Conservation (phyloP, 2,329 filamentous ascomycete species). For the Setomelanomma holmii region DNA sequence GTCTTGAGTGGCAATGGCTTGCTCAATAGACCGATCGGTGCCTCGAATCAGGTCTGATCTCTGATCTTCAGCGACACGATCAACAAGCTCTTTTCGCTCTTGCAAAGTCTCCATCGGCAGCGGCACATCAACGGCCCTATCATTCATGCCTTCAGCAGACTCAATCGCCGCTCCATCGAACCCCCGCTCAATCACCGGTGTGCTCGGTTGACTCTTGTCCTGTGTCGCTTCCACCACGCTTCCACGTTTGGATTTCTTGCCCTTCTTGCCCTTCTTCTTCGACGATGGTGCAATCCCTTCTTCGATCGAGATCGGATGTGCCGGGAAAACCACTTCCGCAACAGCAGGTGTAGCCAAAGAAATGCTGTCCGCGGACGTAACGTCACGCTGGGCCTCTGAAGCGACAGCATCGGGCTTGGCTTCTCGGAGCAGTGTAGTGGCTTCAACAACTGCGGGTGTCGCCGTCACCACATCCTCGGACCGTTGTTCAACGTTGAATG, state of each 20-base stretch:
- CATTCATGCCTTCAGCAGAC: background rate
- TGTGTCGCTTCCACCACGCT: conserved; percentile 19
- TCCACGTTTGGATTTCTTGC: conserved; percentile 33
- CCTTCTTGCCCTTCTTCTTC: conserved; percentile 40
- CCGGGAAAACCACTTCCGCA: background rate
- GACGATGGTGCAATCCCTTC: conserved; percentile 9
- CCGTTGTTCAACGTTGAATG: background rate
- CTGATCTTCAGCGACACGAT: background rate
- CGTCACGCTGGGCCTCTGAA: too few relatives aligned
- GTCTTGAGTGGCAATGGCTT: background rate
- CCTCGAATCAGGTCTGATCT: background rate
- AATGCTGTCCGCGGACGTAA: too few relatives aligned
- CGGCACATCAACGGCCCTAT: background rate
- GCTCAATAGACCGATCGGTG: too few relatives aligned
- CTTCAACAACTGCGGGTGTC: background rate
- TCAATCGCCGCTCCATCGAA: conserved; percentile 2
- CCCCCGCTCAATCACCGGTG: conserved; percentile 8
- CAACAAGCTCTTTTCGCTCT: background rate
- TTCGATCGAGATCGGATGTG: background rate
- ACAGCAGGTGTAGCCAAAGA: background rate
- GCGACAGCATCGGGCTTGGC: background rate
- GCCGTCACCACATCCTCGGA: background rate
- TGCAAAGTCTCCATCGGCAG: background rate
- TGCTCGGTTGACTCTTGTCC: conserved; percentile 9
- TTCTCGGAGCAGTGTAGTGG: background rate